Evolutionary conservation across 495 filamentous ascomycete species (phyloP).

Genomic region (Aspergillus kassunensis): DNA sequence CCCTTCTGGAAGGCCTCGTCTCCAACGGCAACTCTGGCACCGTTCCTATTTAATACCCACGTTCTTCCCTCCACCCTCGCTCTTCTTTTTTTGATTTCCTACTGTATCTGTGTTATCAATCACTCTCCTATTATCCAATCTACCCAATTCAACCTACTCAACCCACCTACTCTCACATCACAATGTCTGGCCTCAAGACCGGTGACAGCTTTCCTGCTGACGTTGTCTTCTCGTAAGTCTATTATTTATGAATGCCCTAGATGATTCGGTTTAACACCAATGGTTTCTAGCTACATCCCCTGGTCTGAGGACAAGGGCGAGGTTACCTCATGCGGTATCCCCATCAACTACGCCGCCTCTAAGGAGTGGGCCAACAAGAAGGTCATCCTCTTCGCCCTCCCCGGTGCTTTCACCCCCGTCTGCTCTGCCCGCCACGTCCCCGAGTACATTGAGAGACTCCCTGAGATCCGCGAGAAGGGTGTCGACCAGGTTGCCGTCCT

Average conservation of each 20-base stretch:
- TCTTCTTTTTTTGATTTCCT: slow-evolving; percentile 10
- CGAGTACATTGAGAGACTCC: slow-evolving; percentile 72
- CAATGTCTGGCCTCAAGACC: slow-evolving; percentile 69
- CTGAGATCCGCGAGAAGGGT: slow-evolving; percentile 73
- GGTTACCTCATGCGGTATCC: slow-evolving; percentile 73
- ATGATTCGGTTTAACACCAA: slow-evolving; percentile 13
- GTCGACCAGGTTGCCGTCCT: slow-evolving; percentile 84
- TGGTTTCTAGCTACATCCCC: slow-evolving; percentile 55
- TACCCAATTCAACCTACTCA: slow-evolving; percentile 8
- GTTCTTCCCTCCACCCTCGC: slow-evolving; percentile 11
- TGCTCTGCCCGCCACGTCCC: slow-evolving; percentile 86
- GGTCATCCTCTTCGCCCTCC: slow-evolving; percentile 85
- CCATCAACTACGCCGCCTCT: slow-evolving; percentile 76
- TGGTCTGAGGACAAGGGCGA: slow-evolving; percentile 59
- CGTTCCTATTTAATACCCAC: slow-evolving; percentile 19
- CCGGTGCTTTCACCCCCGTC: slow-evolving; percentile 91
- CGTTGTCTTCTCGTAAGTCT: slow-evolving; percentile 67
- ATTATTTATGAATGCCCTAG: background rate
- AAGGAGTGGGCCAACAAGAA: slow-evolving; percentile 87
- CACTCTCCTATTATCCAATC: slow-evolving; percentile 1
- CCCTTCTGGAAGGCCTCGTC: slow-evolving; percentile 7
- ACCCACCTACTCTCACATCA: slow-evolving; percentile 25
- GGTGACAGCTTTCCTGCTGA: slow-evolving; percentile 80
- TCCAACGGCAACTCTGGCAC: slow-evolving; percentile 16
- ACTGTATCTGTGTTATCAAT: slow-evolving; percentile 8